phyloP scores from a whole-genome alignment of 352 stramenopile species.

The Pythium sp. region DNA sequence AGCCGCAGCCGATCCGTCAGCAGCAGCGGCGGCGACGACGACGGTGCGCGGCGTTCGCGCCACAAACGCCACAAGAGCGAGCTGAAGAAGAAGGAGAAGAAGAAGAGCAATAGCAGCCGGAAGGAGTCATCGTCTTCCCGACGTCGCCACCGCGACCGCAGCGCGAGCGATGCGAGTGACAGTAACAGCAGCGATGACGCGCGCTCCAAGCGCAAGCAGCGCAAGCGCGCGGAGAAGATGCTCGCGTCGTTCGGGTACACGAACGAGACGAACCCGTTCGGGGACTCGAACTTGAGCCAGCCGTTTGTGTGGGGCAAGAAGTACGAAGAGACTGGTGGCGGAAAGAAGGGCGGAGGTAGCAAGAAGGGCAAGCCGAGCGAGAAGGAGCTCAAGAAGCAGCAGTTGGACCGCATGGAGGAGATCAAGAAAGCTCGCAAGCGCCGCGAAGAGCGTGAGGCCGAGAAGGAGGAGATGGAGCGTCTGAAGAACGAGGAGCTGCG shows the following conservation, averaged over 20 bases:
- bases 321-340: constrained; percentile 49
- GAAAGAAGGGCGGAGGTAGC: constrained; percentile 3
- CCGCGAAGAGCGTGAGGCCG: constrained; percentile 81
- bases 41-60: neutral
- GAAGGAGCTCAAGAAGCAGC: constrained; percentile 60
- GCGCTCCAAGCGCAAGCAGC: constrained; percentile 51
- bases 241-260: constrained; percentile 93
- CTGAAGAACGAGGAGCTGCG: constrained; percentile 93
- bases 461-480: constrained; percentile 96
- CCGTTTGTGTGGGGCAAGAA: constrained; percentile 99
- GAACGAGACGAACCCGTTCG: constrained; percentile 99
- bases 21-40: constrained; percentile 6
- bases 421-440: constrained; percentile 95
- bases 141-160: neutral
- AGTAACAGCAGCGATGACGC: constrained; percentile 25
- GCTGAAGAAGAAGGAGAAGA: neutral
- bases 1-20: neutral
- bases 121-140: constrained; percentile 3
- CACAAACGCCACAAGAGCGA: constrained; percentile 9
- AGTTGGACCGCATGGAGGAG: constrained; percentile 90
- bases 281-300: constrained; percentile 96
- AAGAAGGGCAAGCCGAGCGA: constrained; percentile 25
- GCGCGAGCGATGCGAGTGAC: constrained; percentile 1
- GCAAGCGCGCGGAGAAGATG: constrained; percentile 74
- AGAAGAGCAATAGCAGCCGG: neutral